Conservation (phyloP, 2,329 filamentous ascomycete genomes). For the Fusarium pseudonygamai region DNA sequence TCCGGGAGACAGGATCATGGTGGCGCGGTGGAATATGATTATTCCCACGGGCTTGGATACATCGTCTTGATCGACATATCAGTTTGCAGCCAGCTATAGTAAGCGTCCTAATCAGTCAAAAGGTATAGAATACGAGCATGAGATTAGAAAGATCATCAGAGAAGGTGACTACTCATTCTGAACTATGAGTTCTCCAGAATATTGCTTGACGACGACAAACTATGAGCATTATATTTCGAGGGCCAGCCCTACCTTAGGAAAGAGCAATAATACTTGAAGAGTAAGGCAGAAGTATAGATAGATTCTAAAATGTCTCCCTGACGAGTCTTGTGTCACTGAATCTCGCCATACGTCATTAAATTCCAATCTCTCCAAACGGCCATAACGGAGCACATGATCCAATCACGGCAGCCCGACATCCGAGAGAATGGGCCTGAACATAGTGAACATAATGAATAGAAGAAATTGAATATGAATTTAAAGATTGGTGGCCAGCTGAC, state of each 20-base stretch:
- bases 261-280: not conserved
- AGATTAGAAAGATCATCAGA: accelerated
- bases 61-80: not conserved
- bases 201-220: too few relatives aligned
- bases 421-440: not conserved
- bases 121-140: accelerated
- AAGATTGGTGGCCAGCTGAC: not conserved
- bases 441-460: accelerated
- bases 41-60: not conserved
- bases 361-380: not conserved
- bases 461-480: accelerated
- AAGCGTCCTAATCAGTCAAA: not conserved
- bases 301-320: not conserved
- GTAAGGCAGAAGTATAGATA: too few relatives aligned
- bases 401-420: not conserved
- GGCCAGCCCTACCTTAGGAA: too few relatives aligned
- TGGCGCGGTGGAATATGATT: not conserved
- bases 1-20: not conserved
- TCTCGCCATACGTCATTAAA: not conserved
- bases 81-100: not conserved
- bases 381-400: not conserved
- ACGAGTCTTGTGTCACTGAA: not conserved
- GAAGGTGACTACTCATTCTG: too few relatives aligned
- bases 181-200: too few relatives aligned
- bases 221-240: not conserved